A percentile compares a stretch with the other conserved stretches of the same genome.
phyloP scores from a whole-genome alignment of 345 rosid genomes.

The Excoecaria agallocha region DNA sequence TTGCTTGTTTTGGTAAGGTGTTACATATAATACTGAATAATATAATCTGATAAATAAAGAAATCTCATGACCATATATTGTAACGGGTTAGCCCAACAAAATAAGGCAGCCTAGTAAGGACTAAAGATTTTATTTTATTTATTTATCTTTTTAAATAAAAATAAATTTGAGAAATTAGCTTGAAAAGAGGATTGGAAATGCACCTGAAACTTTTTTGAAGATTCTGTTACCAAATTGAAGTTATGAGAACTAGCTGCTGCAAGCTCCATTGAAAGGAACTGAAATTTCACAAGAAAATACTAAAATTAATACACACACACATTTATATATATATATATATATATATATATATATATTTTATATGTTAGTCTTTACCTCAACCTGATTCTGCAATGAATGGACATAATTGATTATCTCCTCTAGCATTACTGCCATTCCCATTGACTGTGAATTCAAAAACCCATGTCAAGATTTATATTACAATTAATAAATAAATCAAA shows the following conservation, averaged over 20 bases:
- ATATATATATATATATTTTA: too few species aligned
- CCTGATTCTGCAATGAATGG: slow-evolving; percentile 35
- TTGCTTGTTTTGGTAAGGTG: not conserved
- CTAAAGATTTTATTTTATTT: not conserved
- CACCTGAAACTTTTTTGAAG: slow-evolving; percentile 33
- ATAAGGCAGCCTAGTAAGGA: slow-evolving; percentile 17
- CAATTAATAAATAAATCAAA: not conserved
- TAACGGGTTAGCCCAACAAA: slow-evolving; percentile 11
- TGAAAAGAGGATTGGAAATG: slow-evolving; percentile 2
- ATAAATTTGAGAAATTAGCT: not conserved
- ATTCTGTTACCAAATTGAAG: slow-evolving; percentile 15
- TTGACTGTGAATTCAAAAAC: slow-evolving; percentile 21
- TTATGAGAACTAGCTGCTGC: slow-evolving; percentile 41
- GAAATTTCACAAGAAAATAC: slow-evolving; percentile 10
- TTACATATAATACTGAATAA: not conserved
- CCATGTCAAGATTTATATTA: not conserved
- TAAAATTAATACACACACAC: not conserved
- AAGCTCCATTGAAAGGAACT: slow-evolving; percentile 61
- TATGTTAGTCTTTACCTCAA: slow-evolving; percentile 24
- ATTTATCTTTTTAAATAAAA: not conserved
- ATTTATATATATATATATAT: not conserved
- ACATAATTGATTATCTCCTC: slow-evolving; percentile 39
- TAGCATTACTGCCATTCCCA: slow-evolving; percentile 38
- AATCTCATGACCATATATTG: slow-evolving; percentile 6
- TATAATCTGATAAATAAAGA: not conserved